Evolutionary conservation across 768 basidiomycete genomes (phyloP), one percentile per base, ranked within the genome.

Genomic region (Lyophyllum atratum): DNA sequence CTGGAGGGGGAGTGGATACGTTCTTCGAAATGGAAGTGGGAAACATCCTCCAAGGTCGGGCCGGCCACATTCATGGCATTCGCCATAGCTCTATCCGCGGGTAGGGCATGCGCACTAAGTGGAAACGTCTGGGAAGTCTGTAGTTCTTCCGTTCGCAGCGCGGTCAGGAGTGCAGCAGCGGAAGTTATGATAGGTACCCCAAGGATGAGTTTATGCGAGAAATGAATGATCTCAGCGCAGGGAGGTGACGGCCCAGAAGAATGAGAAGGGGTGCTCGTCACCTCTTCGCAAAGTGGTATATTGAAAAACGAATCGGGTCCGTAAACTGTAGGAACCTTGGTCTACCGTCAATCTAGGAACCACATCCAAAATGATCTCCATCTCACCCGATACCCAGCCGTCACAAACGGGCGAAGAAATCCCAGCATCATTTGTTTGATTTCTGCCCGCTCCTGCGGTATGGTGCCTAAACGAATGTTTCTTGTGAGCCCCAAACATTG

Each of bases 251-350:
- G 71, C 4, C 74, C 67, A n/a, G 74, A 73, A 55, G 68, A 68
- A 52, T 52, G 40, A 25, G 61, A 55, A 28, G 62, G 34, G 29
- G 59, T 60, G 11, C 70, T 67, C 19, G 67, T 55, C 12, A 50
- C 47, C 8, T 66, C 64, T 26, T 63, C 66, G 24, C 69, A 71
- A 24, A 79, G 51, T 1, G 81, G 79, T 11, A 82, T 66, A 39
- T 71, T 64, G 58, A 80, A 79, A 63, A 71, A 71, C n/a, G 70
- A 59, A 56, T 81, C 81, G 3, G 79, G 77, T 26, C 73, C 78
- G 60, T 78, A 75, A 21, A 73, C 37, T 0, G 76, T 75, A 19
- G 80, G 70, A 54, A 75, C 71, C 80, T 82, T 25, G 4, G 21
- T 49, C 24, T 19, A 53, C 26, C 28, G 29, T 25, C 54, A 22